Conservation (phyloP, 2,329 filamentous ascomycete species). For the Orbilia javanica region DNA sequence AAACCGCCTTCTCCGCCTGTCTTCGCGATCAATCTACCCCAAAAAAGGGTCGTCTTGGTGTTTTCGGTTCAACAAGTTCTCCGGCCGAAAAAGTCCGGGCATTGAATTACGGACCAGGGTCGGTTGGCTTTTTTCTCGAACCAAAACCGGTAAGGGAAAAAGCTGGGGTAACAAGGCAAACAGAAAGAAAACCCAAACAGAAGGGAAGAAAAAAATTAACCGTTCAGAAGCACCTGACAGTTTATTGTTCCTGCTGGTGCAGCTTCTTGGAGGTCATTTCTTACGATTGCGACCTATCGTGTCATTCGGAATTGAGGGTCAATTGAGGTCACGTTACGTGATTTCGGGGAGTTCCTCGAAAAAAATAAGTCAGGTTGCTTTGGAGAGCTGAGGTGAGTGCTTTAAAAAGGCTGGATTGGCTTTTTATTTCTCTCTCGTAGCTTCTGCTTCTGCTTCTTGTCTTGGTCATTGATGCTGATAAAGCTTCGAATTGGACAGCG, state of each 20-base stretch:
- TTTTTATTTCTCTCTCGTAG: not conserved
- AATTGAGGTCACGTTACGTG: conserved; percentile 11
- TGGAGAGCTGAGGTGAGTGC: not conserved
- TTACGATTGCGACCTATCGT: not conserved
- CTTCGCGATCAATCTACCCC: not conserved
- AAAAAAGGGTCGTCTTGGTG: not conserved
- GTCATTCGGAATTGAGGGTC: conserved; percentile 21
- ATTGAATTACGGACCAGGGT: not conserved
- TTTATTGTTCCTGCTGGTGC: not conserved
- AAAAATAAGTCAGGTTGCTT: not conserved
- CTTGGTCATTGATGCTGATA: not conserved
- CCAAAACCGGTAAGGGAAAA: not conserved
- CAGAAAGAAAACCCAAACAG: conserved; percentile 10
- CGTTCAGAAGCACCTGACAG: conserved; percentile 42
- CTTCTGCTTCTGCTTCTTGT: not conserved
- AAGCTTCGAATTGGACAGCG: not conserved
- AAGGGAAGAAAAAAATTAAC: not conserved
- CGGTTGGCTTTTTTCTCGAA: not conserved
- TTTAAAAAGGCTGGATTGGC: not conserved
- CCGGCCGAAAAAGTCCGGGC: conserved; percentile 21
- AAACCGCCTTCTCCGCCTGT: conserved; percentile 6
- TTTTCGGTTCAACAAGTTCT: not conserved
- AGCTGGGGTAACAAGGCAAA: conserved; percentile 37
- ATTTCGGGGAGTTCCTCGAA: conserved; percentile 16
- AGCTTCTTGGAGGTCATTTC: no score